Percentiles rank a stretch among this genome's conserved stretches.
phyloP scores from a whole-genome alignment of 805 yeast genomes.

The Candida alai region DNA sequence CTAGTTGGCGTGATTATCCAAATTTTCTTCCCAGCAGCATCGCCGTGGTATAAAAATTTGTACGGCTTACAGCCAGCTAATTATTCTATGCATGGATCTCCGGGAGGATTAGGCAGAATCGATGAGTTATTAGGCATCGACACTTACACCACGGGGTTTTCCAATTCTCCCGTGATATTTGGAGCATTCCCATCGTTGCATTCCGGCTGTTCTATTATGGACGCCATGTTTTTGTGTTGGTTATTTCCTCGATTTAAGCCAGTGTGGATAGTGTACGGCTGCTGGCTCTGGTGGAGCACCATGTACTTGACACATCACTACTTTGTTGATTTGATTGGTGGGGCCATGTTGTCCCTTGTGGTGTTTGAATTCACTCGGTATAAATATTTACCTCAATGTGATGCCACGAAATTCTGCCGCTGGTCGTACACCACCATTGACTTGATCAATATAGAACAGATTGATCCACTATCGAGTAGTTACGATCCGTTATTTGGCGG shows the following conservation, averaged over 20 bases:
- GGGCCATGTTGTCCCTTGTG: constrained; percentile 73
- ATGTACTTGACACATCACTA: constrained; percentile 98
- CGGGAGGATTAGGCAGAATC: constrained; percentile 91
- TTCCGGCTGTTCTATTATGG: constrained; percentile 93
- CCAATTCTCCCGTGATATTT: constrained; percentile 86
- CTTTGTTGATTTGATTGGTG: constrained; percentile 90
- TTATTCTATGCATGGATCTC: constrained; percentile 87
- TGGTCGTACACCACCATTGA: constrained; percentile 54
- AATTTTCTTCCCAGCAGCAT: constrained; percentile 86
- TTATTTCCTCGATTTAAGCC: constrained; percentile 70
- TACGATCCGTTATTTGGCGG: no score
- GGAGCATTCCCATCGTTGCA: constrained; percentile 89
- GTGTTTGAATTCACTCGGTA: constrained; percentile 70
- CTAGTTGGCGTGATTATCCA: constrained; percentile 80
- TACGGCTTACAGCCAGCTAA: constrained; percentile 89
- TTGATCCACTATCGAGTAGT: constrained; percentile 29
- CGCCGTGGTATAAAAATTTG: constrained; percentile 91
- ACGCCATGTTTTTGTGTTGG: constrained; percentile 79
- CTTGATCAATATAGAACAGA: constrained; percentile 21
- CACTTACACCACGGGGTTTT: constrained; percentile 77
- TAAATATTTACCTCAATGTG: constrained; percentile 60
- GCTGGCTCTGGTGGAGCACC: constrained; percentile 97
- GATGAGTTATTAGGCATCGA: constrained; percentile 76
- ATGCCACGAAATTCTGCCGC: constrained; percentile 54
- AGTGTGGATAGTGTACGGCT: constrained; percentile 71